Evolutionary conservation across 2,329 filamentous ascomycete genomes (phyloP).

Genomic region (Didymella arachidicola): DNA sequence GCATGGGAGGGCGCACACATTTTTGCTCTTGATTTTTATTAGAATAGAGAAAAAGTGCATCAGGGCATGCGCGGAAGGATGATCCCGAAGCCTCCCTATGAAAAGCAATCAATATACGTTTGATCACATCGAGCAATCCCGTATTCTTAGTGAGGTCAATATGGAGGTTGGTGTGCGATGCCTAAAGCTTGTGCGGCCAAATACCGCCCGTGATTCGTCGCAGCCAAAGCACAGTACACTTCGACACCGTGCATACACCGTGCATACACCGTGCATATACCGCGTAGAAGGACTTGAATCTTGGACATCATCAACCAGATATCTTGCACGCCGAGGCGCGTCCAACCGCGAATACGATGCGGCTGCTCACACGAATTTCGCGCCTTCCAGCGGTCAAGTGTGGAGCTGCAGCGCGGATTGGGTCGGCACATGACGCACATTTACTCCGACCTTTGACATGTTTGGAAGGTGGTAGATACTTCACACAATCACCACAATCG

Average conservation of each 20-base stretch:
- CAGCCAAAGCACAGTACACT: constrained; percentile 3
- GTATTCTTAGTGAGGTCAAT: neutral
- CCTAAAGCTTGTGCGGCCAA: constrained; percentile 2
- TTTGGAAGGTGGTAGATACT: constrained; percentile 23
- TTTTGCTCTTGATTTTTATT: constrained; percentile 5
- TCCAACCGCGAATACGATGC: constrained; percentile 9
- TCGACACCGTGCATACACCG: constrained; percentile 13
- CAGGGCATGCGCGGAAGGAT: constrained; percentile 10
- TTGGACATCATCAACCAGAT: neutral
- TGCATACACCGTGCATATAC: constrained; percentile 1
- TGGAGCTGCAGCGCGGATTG: constrained; percentile 20
- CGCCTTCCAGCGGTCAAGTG: constrained; percentile 17
- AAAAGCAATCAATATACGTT: constrained; percentile 28
- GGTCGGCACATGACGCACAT: constrained; percentile 18
- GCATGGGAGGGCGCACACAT: constrained; percentile 20
- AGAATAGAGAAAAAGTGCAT: constrained; percentile 24
- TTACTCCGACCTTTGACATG: constrained; percentile 19
- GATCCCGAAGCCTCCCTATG: constrained; percentile 12
- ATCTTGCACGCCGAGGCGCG: constrained; percentile 1
- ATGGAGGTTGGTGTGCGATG: neutral
- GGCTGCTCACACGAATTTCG: constrained; percentile 12
- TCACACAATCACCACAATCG: constrained; percentile 16
- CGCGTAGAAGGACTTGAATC: constrained; percentile 1
- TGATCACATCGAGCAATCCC: constrained; percentile 14
- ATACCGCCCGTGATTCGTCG: constrained; percentile 3